Evolutionary conservation across 2,329 filamentous ascomycete species (phyloP), one percentile per base, ranked within the genome.

Genomic region (Bipolaris oryzae): DNA sequence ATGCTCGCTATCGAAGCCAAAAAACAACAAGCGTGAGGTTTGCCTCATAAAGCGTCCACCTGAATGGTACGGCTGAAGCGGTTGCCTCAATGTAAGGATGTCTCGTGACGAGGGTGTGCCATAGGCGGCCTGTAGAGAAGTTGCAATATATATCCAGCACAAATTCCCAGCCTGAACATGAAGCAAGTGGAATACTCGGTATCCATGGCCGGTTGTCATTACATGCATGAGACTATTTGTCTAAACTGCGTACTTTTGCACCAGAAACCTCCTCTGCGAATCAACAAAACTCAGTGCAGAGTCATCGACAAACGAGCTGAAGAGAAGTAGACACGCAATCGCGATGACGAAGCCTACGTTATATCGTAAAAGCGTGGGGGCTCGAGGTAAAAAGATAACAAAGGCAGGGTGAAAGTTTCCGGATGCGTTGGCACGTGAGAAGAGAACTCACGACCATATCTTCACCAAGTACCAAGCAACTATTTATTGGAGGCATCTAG

Each of bases 21-120:
- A 46, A 21, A 35, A n/a, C 28, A 34, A 31, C 23, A 59, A 50
- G 53, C 50, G 53, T 51, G 50, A 37, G 18, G 57, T 79, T 81
- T 48, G 57, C 45, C 18, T 57, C 46, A 48, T 20, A 47, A 38
- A 35, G 33, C n/a, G 44, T 15, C 20, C 53, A 53, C 57, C 49
- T 42, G 31, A 53, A 54, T 62, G 57, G 61, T 25, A 59, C 46
- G 35, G 62, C 62, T 63, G 62, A 62, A 57, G 56, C 55, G 51
- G 64, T 54, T 67, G 66, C 64, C 66, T 69, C 61, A 58, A 47
- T 55, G 44, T 18, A 16, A 34, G 35, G 46, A 61, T 56, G 60
- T 58, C 55, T 57, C 48, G 55, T 44, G 45, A 43, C 39, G 18
- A 9, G 28, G 43, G 28, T 53, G 43, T 49, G 50, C 50, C 53